Conservation (phyloP, 1,139 yeast genomes). For the Suhomyces coccinellae region DNA sequence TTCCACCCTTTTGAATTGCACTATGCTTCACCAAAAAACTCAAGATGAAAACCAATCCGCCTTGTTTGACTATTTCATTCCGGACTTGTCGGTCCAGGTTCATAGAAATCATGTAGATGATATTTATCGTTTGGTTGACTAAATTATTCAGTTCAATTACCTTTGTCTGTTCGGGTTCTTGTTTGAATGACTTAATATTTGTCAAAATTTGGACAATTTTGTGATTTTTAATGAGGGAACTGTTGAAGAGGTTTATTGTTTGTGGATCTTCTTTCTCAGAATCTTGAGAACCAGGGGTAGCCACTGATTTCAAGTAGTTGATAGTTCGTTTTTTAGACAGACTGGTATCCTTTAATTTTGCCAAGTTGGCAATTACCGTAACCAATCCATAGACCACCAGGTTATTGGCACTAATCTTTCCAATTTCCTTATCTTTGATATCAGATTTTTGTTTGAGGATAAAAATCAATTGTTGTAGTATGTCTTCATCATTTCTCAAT, state of each 20-base stretch:
- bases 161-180: constrained; percentile 9
- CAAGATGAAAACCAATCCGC: constrained; percentile 40
- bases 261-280: constrained; percentile 24
- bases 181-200: constrained; percentile 23
- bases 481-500: constrained; percentile 34
- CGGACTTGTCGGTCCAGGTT: constrained; percentile 29
- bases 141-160: constrained; percentile 11
- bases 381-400: constrained; percentile 37
- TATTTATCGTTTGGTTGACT: constrained; percentile 21
- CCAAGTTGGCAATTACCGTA: constrained; percentile 38
- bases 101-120: constrained; percentile 29
- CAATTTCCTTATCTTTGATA: neutral
- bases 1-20: constrained; percentile 18
- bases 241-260: constrained; percentile 34
- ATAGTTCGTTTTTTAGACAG: constrained; percentile 23
- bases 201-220: constrained; percentile 29
- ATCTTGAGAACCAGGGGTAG: constrained; percentile 29
- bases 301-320: constrained; percentile 35
- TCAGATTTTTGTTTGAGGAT: constrained; percentile 11
- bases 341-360: constrained; percentile 27
- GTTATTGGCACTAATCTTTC: neutral
- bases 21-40: constrained; percentile 40
- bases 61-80: constrained; percentile 47
- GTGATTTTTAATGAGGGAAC: constrained; percentile 27
- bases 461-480: constrained; percentile 25